A percentile compares a stretch with the other conserved stretches of the same genome.
Conservation (phyloP, 805 yeast genomes). For the Dipodascus albidus region DNA sequence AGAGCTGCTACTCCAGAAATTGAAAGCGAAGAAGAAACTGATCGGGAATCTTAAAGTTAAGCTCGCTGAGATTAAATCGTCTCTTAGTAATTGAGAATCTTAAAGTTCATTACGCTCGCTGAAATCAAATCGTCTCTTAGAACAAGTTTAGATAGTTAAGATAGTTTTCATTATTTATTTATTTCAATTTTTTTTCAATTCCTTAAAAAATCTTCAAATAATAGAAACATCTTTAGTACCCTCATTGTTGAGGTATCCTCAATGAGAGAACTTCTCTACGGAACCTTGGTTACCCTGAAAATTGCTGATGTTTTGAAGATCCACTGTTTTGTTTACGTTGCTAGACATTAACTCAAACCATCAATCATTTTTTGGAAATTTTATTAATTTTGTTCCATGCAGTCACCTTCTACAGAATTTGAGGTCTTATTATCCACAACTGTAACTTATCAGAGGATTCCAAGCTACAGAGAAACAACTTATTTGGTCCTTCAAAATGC, state of each 20-base stretch:
- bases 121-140: not conserved
- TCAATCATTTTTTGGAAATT: too few relatives aligned
- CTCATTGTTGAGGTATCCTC: too few relatives aligned
- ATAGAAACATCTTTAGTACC: not conserved
- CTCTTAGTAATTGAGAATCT: not conserved
- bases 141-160: not conserved
- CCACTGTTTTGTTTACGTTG: not conserved
- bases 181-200: too few relatives aligned
- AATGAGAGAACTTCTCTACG: too few relatives aligned
- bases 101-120: not conserved
- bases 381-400: not conserved
- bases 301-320: not conserved
- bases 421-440: not conserved
- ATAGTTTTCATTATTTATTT: too few relatives aligned
- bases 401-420: not conserved
- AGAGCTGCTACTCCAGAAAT: not conserved
- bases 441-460: not conserved
- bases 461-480: not conserved
- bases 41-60: not conserved
- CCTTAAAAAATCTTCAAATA: too few relatives aligned
- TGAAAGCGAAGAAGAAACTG: not conserved
- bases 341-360: too few relatives aligned
- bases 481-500: constrained; percentile 18
- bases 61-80: not conserved
- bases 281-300: not conserved